These are phyloP conservation scores for Cutaneotrichosporon curvatum DNA, from an alignment of 1,284 basidiomycete genomes.

Conservation along the genomic window DNA sequence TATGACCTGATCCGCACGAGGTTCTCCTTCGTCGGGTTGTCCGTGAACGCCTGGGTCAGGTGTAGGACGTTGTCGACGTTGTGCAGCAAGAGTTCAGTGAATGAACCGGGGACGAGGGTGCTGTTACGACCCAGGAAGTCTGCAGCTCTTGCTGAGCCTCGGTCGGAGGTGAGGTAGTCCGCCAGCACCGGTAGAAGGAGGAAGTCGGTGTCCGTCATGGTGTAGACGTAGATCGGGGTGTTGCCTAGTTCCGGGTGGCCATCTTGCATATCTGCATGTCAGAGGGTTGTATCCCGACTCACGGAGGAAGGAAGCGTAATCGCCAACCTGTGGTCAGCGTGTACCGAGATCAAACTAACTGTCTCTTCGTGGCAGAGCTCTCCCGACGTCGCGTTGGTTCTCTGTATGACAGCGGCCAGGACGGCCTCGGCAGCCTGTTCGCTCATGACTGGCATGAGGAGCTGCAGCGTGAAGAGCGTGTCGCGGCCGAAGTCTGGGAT, in stretches of 20 bases:
- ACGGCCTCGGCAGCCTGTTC: constrained; percentile 47
- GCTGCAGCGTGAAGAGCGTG: constrained; percentile 47
- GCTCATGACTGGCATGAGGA: constrained; percentile 47
- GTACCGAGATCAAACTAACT: neutral
- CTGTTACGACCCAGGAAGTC: constrained; percentile 40
- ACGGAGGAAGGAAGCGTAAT: constrained; percentile 28
- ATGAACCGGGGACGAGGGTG: constrained; percentile 46
- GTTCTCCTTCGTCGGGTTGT: constrained; percentile 36
- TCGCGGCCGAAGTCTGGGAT: constrained; percentile 48
- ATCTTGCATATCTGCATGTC: constrained; percentile 37
- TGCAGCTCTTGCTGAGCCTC: too few species aligned
- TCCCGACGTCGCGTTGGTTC: constrained; percentile 45
- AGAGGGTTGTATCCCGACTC: constrained; percentile 18
- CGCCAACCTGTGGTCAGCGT: constrained; percentile 19
- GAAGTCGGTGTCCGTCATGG: constrained; percentile 49
- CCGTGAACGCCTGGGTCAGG: constrained; percentile 42
- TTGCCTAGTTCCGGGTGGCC: constrained; percentile 46
- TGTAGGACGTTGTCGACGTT: constrained; percentile 28
- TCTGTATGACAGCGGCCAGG: constrained; percentile 48
- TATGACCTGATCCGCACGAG: constrained; percentile 42
- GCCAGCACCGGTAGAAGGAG: constrained; percentile 48
- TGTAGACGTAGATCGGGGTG: constrained; percentile 47
- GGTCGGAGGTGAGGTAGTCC: constrained; percentile 43
- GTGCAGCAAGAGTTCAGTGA: constrained; percentile 36
- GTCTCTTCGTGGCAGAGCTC: constrained; percentile 51